These are phyloP conservation scores for Cucumis hystrix DNA, from an alignment of 306 rosid species.

Conservation along the genomic window DNA sequence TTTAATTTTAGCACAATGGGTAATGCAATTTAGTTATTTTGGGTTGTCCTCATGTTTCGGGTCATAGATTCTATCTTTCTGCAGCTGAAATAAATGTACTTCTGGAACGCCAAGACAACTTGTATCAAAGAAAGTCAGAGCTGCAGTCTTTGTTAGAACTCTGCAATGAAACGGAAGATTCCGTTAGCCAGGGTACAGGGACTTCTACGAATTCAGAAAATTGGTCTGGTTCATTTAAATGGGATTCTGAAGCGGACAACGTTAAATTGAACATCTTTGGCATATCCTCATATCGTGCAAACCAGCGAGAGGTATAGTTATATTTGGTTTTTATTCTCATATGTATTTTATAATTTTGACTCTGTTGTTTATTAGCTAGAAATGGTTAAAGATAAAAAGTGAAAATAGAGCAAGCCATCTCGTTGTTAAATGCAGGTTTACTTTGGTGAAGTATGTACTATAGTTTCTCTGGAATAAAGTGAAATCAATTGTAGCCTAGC, in stretches of 20 bases:
- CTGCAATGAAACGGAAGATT: slow-evolving; percentile 31
- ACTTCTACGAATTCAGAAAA: slow-evolving; percentile 37
- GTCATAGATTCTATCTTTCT: background rate
- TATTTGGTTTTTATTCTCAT: background rate
- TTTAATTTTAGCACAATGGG: background rate
- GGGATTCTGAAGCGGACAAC: slow-evolving; percentile 84
- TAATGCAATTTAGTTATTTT: background rate
- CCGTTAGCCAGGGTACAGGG: slow-evolving; percentile 16
- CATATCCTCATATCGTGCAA: slow-evolving; percentile 73
- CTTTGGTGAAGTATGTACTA: background rate
- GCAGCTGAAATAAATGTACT: slow-evolving; percentile 53
- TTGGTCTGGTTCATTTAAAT: slow-evolving; percentile 65
- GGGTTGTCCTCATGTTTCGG: background rate
- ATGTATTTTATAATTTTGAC: background rate
- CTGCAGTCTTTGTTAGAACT: slow-evolving; percentile 55
- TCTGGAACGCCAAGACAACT: slow-evolving; percentile 61
- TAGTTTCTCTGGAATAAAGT: background rate
- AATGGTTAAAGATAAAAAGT: background rate
- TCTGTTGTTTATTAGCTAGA: background rate
- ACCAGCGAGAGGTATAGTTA: slow-evolving; percentile 61
- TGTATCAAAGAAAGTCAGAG: slow-evolving; percentile 65
- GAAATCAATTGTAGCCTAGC: background rate
- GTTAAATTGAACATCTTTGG: slow-evolving; percentile 69
- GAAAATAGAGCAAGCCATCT: background rate
- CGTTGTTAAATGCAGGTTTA: background rate